A percentile compares a stretch with the other conserved stretches of the same genome.
Conservation (phyloP, 192 early-diverging fungal genomes). For the Gonapodya sp. region DNA sequence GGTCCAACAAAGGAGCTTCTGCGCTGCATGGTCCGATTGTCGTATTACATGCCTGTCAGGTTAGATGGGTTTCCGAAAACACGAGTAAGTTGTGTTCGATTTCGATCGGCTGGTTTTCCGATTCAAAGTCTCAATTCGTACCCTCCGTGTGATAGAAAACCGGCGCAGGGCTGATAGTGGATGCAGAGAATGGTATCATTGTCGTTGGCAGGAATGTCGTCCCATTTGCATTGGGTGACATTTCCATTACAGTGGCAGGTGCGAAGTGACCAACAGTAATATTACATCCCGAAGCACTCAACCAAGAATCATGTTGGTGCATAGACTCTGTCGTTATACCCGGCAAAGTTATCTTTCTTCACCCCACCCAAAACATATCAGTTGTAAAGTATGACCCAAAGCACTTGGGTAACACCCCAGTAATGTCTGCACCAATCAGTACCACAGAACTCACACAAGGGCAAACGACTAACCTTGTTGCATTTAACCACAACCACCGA, state of each 20-base stretch:
- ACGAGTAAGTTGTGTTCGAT: slow-evolving; percentile 6
- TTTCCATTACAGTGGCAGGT: slow-evolving; percentile 67
- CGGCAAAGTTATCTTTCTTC: slow-evolving; percentile 66
- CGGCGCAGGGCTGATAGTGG: slow-evolving; percentile 73
- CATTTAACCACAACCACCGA: slow-evolving; percentile 38
- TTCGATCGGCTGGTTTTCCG: slow-evolving; percentile 8
- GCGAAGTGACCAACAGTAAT: too few relatives aligned
- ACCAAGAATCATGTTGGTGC: too few relatives aligned
- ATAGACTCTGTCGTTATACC: slow-evolving; percentile 76
- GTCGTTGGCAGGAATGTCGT: slow-evolving; percentile 74
- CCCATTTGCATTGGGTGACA: slow-evolving; percentile 65
- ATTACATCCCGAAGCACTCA: too few relatives aligned
- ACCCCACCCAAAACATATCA: slow-evolving; percentile 82
- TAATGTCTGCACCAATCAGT: slow-evolving; percentile 51
- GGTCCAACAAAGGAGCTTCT: slow-evolving; percentile 63
- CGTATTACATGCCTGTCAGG: slow-evolving; percentile 67
- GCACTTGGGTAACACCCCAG: slow-evolving; percentile 64
- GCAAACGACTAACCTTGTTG: slow-evolving; percentile 18
- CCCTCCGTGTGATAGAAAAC: slow-evolving; percentile 8
- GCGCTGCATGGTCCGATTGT: slow-evolving; percentile 70
- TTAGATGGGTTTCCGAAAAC: slow-evolving; percentile 39
- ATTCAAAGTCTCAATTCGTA: not conserved
- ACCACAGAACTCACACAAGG: slow-evolving; percentile 50
- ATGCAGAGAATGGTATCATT: slow-evolving; percentile 67
- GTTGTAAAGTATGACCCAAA: slow-evolving; percentile 71